Conservation (phyloP, 805 yeast genomes). For the Starmerella davenportii region DNA sequence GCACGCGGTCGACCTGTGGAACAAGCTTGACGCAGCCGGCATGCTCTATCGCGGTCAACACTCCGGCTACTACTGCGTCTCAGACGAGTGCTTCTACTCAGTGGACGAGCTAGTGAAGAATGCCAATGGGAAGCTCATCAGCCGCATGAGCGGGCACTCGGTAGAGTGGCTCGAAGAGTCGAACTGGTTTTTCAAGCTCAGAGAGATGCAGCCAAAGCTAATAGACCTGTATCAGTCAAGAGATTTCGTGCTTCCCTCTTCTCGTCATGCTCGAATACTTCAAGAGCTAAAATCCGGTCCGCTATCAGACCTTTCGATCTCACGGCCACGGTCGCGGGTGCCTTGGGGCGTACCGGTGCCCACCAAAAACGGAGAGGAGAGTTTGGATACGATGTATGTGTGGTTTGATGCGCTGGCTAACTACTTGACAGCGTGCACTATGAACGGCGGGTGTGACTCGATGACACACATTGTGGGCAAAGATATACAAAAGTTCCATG, state of each 20-base stretch:
- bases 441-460: slow-evolving; percentile 32
- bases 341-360: slow-evolving; percentile 90
- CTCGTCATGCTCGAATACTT: slow-evolving; percentile 37
- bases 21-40: slow-evolving; percentile 36
- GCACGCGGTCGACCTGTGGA: slow-evolving; percentile 59
- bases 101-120: slow-evolving; percentile 42
- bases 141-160: slow-evolving; percentile 53
- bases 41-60: slow-evolving; percentile 69
- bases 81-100: slow-evolving; percentile 89
- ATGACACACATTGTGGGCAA: slow-evolving; percentile 79
- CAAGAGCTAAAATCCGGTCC: slow-evolving; percentile 32
- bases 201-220: slow-evolving; percentile 39
- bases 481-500: slow-evolving; percentile 75
- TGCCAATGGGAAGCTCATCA: slow-evolving; percentile 19
- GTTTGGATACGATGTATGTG: slow-evolving; percentile 65
- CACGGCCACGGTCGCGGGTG: slow-evolving; percentile 62
- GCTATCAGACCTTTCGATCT: slow-evolving; percentile 61
- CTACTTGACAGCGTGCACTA: slow-evolving; percentile 38
- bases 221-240: slow-evolving; percentile 32
- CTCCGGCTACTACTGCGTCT: slow-evolving; percentile 84
- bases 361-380: slow-evolving; percentile 13
- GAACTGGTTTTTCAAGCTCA: slow-evolving; percentile 70
- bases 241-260: slow-evolving; percentile 46
- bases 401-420: slow-evolving; percentile 93
- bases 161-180: slow-evolving; percentile 62